These are phyloP conservation scores for Trichoderma atroviride DNA, from an alignment of 2,329 filamentous ascomycete species.

Conservation along the genomic window DNA sequence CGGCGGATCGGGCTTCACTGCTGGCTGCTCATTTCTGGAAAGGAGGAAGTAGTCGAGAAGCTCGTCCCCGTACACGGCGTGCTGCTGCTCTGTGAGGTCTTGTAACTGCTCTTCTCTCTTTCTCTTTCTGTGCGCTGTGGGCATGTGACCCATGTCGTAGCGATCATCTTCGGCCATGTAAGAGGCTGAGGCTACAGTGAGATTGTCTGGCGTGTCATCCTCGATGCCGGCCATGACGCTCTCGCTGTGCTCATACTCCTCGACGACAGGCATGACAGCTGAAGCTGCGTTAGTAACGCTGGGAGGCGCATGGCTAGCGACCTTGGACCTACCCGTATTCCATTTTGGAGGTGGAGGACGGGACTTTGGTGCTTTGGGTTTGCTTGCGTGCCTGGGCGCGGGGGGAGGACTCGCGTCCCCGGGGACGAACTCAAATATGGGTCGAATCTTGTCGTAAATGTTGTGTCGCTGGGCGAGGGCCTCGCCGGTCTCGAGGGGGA, in stretches of 20 bases:
- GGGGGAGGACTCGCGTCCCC: conserved; percentile 88
- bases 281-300: conserved; percentile 31
- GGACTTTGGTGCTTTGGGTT: conserved; percentile 72
- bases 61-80: conserved; percentile 89
- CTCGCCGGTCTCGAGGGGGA: conserved; percentile 81
- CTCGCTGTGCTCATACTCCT: conserved; percentile 67
- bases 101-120: conserved; percentile 70
- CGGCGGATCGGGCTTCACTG: conserved; percentile 75
- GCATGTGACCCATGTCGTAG: conserved; percentile 67
- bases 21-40: conserved; percentile 74
- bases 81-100: conserved; percentile 74
- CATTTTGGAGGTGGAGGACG: conserved; percentile 59
- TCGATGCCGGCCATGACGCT: conserved; percentile 64
- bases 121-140: conserved; percentile 69
- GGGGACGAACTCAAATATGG: conserved; percentile 87
- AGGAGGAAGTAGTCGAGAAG: conserved; percentile 95
- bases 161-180: conserved; percentile 84
- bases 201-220: conserved; percentile 80
- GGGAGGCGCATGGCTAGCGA: conserved; percentile 2
- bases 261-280: conserved; percentile 42
- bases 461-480: conserved; percentile 84
- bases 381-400: conserved; percentile 88
- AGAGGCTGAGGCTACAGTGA: conserved; percentile 80
- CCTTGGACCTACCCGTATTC: conserved; percentile 35
- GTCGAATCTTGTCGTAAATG: conserved; percentile 77